These are phyloP conservation scores for Boletus reticuloceps DNA, from an alignment of 768 basidiomycete species.

Conservation along the genomic window DNA sequence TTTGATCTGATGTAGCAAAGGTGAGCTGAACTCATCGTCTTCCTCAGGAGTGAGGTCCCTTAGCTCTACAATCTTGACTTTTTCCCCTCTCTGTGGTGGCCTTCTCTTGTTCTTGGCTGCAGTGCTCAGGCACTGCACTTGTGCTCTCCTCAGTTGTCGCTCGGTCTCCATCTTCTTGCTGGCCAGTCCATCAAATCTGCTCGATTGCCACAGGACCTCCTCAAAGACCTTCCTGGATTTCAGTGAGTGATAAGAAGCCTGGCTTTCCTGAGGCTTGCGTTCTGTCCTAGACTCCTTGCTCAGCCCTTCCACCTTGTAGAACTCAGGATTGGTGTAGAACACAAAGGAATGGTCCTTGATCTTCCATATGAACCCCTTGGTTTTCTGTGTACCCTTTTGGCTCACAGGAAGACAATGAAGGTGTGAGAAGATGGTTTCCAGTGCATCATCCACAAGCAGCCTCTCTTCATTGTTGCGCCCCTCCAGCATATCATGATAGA, in stretches of 20 bases:
- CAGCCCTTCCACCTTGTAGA: not conserved
- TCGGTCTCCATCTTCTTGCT: conserved; percentile 3
- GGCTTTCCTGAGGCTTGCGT: too few species aligned
- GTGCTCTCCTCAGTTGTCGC: not conserved
- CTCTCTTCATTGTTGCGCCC: not conserved
- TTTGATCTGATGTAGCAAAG: too few species aligned
- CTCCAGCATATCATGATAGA: not conserved
- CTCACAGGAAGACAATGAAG: conserved; percentile 9
- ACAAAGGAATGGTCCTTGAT: not conserved
- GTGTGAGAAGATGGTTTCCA: not conserved
- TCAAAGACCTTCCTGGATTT: conserved; percentile 5
- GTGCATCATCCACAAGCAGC: not conserved
- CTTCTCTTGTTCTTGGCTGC: not conserved
- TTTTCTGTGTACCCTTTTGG: not conserved
- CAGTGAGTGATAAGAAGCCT: not conserved
- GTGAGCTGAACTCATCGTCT: not conserved
- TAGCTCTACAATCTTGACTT: not conserved
- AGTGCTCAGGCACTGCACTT: not conserved
- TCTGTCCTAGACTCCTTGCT: not conserved
- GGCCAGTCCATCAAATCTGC: not conserved
- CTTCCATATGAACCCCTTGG: conserved; percentile 7
- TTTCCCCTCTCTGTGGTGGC: not conserved
- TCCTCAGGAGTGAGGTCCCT: not conserved
- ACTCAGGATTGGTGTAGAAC: conserved; percentile 2
- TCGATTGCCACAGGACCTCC: not conserved